Conservation (phyloP, 2,329 filamentous ascomycete genomes). For the Verticillium klebahnii region DNA sequence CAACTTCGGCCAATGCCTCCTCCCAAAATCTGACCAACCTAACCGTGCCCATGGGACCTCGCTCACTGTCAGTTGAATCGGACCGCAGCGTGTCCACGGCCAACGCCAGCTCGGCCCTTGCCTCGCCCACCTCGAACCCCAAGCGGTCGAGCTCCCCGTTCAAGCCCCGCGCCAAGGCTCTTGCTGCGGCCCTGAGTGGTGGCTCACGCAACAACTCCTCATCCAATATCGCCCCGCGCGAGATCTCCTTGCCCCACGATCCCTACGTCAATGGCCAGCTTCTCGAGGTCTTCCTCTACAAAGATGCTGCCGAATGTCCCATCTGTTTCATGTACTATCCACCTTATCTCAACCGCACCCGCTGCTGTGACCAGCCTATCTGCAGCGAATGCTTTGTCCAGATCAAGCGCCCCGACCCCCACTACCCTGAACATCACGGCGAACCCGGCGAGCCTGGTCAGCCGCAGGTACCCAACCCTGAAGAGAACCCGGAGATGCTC, state of each 20-base stretch:
- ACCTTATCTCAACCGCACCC: conserved; percentile 86
- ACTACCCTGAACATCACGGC: conserved; percentile 76
- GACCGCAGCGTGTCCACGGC: conserved; percentile 61
- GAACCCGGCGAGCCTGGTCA: conserved; percentile 24
- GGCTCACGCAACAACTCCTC: conserved; percentile 70
- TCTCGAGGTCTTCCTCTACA: conserved; percentile 90
- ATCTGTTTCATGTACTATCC: conserved; percentile 97
- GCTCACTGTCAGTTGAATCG: conserved; percentile 75
- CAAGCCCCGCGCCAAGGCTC: conserved; percentile 80
- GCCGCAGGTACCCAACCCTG: conserved; percentile 27
- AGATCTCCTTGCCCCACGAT: conserved; percentile 75
- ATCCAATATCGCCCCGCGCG: conserved; percentile 68
- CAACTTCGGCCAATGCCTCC: conserved; percentile 44
- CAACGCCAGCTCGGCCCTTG: conserved; percentile 48
- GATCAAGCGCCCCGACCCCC: conserved; percentile 90
- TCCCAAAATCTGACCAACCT: conserved; percentile 64
- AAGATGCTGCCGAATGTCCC: conserved; percentile 83
- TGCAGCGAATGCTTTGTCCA: conserved; percentile 99
- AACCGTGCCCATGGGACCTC: conserved; percentile 72
- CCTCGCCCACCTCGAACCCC: conserved; percentile 42
- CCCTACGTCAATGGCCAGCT: conserved; percentile 92
- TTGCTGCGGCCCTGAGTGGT: conserved; percentile 73
- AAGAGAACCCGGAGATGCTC: conserved; percentile 56
- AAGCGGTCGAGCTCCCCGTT: conserved; percentile 57
- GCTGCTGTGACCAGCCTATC: conserved; percentile 93